These are phyloP conservation scores for Pseudogymnoascus sp. DNA, from an alignment of 2,329 filamentous ascomycete species.

Conservation along the genomic window DNA sequence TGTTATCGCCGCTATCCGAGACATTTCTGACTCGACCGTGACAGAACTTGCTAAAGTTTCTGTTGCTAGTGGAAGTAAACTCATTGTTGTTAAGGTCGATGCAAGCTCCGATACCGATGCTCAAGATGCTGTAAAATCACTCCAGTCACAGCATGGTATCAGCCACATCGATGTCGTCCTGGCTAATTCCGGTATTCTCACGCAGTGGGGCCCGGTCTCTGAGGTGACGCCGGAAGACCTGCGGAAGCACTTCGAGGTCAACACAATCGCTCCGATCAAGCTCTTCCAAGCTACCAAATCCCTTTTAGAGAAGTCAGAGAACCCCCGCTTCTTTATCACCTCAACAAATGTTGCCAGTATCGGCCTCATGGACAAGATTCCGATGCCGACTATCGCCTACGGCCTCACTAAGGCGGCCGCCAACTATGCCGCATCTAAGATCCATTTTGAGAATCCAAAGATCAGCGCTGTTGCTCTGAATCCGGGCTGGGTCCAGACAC, in stretches of 20 bases:
- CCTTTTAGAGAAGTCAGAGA: conserved; percentile 30
- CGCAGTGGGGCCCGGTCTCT: conserved; percentile 26
- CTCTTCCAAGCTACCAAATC: conserved; percentile 40
- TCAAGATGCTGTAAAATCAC: conserved; percentile 27
- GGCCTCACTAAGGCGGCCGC: conserved; percentile 36
- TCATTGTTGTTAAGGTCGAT: conserved; percentile 40
- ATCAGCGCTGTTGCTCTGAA: conserved; percentile 29
- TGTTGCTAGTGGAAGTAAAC: conserved; percentile 20
- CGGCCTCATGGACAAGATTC: conserved; percentile 15
- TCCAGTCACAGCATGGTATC: conserved; percentile 31
- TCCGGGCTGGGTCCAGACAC: conserved; percentile 35
- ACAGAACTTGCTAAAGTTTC: conserved; percentile 24
- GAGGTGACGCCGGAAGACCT: conserved; percentile 32
- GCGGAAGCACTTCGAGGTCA: conserved; percentile 34
- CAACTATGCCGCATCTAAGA: conserved; percentile 32
- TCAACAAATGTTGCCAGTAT: conserved; percentile 25
- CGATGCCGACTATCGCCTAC: conserved; percentile 31
- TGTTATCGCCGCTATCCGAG: conserved; percentile 35
- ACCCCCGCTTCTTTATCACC: conserved; percentile 35
- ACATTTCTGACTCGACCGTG: conserved; percentile 19
- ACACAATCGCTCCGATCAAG: conserved; percentile 35
- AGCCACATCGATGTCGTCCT: conserved; percentile 42
- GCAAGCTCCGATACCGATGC: conserved; percentile 30
- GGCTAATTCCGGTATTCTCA: conserved; percentile 42
- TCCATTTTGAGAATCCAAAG: conserved; percentile 32